Evolutionary conservation across 345 rosid species (phyloP).

Genomic region (Heritiera littoralis): DNA sequence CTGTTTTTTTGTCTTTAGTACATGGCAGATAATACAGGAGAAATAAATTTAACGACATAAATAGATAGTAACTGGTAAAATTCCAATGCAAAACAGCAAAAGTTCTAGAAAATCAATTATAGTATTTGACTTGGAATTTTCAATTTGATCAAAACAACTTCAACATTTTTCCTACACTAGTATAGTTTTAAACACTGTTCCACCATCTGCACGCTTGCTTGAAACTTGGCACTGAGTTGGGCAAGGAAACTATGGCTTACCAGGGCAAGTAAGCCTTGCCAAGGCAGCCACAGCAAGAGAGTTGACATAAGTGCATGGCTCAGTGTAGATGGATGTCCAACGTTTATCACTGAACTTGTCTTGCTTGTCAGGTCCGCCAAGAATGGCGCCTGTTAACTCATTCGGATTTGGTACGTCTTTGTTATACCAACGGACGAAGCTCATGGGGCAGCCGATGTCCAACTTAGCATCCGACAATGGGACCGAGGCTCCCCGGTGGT

Average conservation of each 20-base stretch:
- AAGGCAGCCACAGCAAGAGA: conserved; percentile 67
- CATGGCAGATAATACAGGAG: background rate
- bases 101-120: background rate
- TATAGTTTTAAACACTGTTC: background rate
- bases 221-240: background rate
- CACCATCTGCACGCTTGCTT: background rate
- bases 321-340: conserved; percentile 61
- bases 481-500: conserved; percentile 85
- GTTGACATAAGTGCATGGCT: conserved; percentile 92
- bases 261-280: conserved; percentile 62
- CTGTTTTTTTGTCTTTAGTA: background rate
- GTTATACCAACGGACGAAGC: conserved; percentile 58
- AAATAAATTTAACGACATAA: background rate
- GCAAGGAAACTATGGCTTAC: background rate
- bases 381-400: conserved; percentile 78
- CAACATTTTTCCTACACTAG: too few species aligned
- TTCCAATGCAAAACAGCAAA: background rate
- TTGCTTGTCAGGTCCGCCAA: conserved; percentile 83
- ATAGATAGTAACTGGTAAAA: background rate
- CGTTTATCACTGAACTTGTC: conserved; percentile 70
- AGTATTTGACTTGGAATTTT: background rate
- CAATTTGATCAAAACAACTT: background rate
- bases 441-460: conserved; percentile 53
- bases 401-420: conserved; percentile 57
- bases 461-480: conserved; percentile 27